A percentile compares a stretch with the other conserved stretches of the same genome.
Evolutionary conservation across 2,329 filamentous ascomycete genomes (phyloP).

Genomic region (Fusarium sulawesiense): DNA sequence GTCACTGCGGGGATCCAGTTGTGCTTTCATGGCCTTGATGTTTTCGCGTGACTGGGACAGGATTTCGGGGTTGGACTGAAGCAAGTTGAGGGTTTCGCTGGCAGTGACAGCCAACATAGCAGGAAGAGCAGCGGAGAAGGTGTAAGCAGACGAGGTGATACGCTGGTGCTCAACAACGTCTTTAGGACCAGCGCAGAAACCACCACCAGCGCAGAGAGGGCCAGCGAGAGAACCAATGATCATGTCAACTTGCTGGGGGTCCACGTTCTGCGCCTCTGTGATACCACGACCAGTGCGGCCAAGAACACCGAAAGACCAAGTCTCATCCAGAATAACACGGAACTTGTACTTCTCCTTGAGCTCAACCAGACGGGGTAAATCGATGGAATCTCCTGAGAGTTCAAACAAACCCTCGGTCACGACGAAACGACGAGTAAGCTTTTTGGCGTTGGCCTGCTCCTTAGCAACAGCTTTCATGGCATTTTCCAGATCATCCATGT

Average conservation of each 20-base stretch:
- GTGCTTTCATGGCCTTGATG: constrained; percentile 83
- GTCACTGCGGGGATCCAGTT: constrained; percentile 92
- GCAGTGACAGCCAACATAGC: constrained; percentile 96
- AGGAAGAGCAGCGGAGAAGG: constrained; percentile 93
- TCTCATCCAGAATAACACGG: constrained; percentile 96
- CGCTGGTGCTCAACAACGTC: constrained; percentile 97
- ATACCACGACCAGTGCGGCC: constrained; percentile 91
- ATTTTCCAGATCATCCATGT: constrained; percentile 91
- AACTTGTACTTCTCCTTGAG: constrained; percentile 98
- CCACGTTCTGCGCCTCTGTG: constrained; percentile 96
- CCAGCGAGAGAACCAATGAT: constrained; percentile 93
- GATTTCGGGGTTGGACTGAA: constrained; percentile 89
- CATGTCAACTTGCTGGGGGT: constrained; percentile 94
- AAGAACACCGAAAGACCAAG: constrained; percentile 95
- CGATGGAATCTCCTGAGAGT: constrained; percentile 83
- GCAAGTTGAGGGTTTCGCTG: constrained; percentile 85
- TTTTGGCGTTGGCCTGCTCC: constrained; percentile 86
- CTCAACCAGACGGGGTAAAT: constrained; percentile 91
- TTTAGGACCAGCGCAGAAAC: constrained; percentile 91
- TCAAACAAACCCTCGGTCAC: constrained; percentile 97
- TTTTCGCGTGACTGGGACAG: constrained; percentile 84
- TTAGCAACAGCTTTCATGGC: constrained; percentile 87
- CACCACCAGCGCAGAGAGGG: constrained; percentile 89
- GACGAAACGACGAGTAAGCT: constrained; percentile 91
- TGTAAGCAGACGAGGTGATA: constrained; percentile 91